Base-by-base conservation (phyloP, 2,329 filamentous ascomycete genomes). In the Hypoxylon sp. region DNA sequence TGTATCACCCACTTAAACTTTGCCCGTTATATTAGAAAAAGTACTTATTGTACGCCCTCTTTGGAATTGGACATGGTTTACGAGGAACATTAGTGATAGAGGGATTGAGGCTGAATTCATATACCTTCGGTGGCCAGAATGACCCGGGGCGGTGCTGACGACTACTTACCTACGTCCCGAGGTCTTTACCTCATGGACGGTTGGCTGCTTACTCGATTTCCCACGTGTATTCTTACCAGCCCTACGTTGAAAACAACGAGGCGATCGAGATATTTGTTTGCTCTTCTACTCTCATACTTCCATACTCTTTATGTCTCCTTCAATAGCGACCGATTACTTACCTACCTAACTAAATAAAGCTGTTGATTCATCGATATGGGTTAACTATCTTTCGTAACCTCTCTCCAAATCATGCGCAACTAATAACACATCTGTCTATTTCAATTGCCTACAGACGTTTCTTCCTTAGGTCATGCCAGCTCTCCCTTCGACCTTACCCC, bases 391-490 rank as follows among this genome's bases (percentile, higher is more conserved):
- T 57, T 52, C 28, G 13, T 36, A 32, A n/a, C 45, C 41, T 49
- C 28, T 32, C 21, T 55, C 28, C 30, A 34, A 51, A 43, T 30
- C 23, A 60, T 46, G 21, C 56, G 14, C 41, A 56, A 41, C 58
- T 64, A 28, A 67, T 60, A 57, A 46, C 23, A 46, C 34, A 52
- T n/a, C 13, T 36, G 43, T 30, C n/a, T 62, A 59, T 55, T 58
- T 32, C 45, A 52, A 51, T 53, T 48, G 9, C 32, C 34, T 46
- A 7, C 2, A 17, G 11, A 51, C n/a, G 25, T 34, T 28, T 21
- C 43, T 57, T 43, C 55, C 48, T 64, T 38, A 62, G 72, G 68
- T 61, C 67, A 80, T 81, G 79, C 78, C 80, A 73, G 76, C 76
- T 56, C 73, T 83, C 66, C 65, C 74, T 63, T 70, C 75, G 55